Evolutionary conservation across 169 alveolate genomes (phyloP).

Genomic region (Plasmodium knowlesi): DNA sequence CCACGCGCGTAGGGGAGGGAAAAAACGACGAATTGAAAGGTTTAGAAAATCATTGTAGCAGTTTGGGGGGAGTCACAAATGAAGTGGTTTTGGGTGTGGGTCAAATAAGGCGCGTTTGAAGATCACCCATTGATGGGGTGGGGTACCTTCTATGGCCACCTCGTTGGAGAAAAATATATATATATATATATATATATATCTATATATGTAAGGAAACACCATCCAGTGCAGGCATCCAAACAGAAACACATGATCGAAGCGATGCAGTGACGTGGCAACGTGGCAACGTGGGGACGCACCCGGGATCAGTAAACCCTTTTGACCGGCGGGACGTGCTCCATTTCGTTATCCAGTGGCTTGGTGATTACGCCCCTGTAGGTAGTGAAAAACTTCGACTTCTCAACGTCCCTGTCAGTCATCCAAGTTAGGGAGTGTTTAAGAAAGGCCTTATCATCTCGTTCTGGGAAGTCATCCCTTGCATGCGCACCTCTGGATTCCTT

Average conservation of each 20-base stretch:
- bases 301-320: slow-evolving; percentile 83
- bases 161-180: neutral
- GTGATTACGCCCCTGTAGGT: slow-evolving; percentile 84
- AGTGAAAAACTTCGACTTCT: slow-evolving; percentile 79
- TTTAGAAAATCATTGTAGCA: neutral
- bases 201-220: neutral
- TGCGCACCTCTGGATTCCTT: slow-evolving; percentile 98
- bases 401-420: slow-evolving; percentile 82
- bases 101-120: neutral
- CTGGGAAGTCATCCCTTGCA: slow-evolving; percentile 97
- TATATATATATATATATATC: neutral
- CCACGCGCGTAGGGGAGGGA: neutral
- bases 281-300: neutral
- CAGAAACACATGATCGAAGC: too few relatives aligned
- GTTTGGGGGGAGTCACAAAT: neutral
- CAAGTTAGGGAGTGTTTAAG: slow-evolving; percentile 96
- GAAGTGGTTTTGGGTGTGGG: neutral
- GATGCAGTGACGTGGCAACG: neutral
- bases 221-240: neutral
- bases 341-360: slow-evolving; percentile 91
- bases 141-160: neutral
- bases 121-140: neutral
- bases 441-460: slow-evolving; percentile 96
- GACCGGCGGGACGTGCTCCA: slow-evolving; percentile 92
- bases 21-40: neutral